Base-by-base conservation (phyloP, 2,329 filamentous ascomycete genomes). In the Bipolaris victoriae region DNA sequence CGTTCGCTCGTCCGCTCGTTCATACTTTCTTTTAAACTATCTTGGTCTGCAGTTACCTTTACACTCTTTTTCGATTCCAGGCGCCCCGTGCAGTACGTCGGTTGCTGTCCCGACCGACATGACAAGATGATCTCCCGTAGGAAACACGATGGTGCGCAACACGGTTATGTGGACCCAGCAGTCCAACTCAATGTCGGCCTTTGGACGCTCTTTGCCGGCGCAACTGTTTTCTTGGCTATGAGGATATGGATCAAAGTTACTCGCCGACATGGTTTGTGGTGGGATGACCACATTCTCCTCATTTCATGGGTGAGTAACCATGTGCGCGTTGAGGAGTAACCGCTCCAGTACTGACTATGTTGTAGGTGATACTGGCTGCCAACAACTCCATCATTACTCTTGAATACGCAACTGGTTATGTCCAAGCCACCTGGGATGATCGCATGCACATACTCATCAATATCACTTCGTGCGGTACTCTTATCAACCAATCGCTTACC, bases 381-480 rank as follows among this genome's bases (percentile, higher is more conserved):
- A 83, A 80, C 66, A 77, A 83, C 58, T 77, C 68, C 46, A 63
- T 83, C 15, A 83, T 83, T 52, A 67, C 79, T 1, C 61, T 78
- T 46, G 72, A 83, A 56, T 84, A 80, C 54, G 80, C 78, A 6
- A 82, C 78, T 7, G 82, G 81, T 49, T 83, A 83, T 58, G 77
- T 82, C 5, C 67, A 73, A 1, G 67, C 79, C n/a, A 64, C 71
- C 16, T 84, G 82, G 82, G 78, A 81, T 56, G 80, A 82, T 59
- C 77, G 76, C 52, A 83, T 83, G 81, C 80, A 82, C 64, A 83
- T 83, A 61, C 72, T 84, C 53, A 83, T 84, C 74, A 81, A 80
- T 62, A 67, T 77, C 22, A 71, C 71, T 33, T 77, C 76, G 6
- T 78, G 76, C 55, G 74, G 75, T 9, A 78, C 75, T 26, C 64